phyloP scores from a whole-genome alignment of 2,329 filamentous ascomycete genomes.

The Sporothrix brasiliensis region DNA sequence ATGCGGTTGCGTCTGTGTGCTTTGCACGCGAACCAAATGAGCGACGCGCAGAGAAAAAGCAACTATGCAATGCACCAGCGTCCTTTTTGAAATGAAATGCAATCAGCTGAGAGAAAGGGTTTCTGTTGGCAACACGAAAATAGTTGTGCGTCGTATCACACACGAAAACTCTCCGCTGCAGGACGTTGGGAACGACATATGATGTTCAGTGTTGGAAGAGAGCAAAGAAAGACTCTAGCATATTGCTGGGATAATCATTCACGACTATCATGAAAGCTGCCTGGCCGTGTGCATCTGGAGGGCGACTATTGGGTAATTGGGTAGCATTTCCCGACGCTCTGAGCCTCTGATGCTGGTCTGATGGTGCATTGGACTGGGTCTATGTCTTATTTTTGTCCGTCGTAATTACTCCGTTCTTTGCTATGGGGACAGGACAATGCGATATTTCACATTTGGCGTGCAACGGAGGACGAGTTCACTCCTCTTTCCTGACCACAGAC shows the following conservation, averaged over 20 bases:
- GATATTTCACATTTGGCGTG: not conserved
- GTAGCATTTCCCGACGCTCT: conserved; percentile 4
- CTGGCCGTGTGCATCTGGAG: not conserved
- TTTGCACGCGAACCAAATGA: conserved; percentile 11
- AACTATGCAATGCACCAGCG: not conserved
- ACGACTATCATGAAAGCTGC: not conserved
- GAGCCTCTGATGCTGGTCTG: conserved; percentile 7
- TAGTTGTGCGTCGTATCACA: not conserved
- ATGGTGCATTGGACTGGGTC: not conserved
- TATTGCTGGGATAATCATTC: no score
- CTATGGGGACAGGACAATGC: not conserved
- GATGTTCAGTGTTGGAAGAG: no score
- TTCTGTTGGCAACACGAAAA: not conserved
- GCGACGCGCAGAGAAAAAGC: not conserved
- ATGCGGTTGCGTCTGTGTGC: conserved; percentile 1
- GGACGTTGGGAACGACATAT: no score
- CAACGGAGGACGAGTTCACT: not conserved
- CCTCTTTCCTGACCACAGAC: not conserved
- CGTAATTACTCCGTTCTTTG: no score
- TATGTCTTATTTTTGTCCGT: not conserved
- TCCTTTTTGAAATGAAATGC: no score
- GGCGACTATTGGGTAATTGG: not conserved
- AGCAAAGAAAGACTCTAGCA: not conserved
- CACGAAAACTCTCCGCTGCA: not conserved
- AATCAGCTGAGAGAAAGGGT: not conserved